A percentile compares a stretch with the other conserved stretches of the same genome.
phyloP scores from a whole-genome alignment of 176 grass and related monocot species.

The Ananas comosus region DNA sequence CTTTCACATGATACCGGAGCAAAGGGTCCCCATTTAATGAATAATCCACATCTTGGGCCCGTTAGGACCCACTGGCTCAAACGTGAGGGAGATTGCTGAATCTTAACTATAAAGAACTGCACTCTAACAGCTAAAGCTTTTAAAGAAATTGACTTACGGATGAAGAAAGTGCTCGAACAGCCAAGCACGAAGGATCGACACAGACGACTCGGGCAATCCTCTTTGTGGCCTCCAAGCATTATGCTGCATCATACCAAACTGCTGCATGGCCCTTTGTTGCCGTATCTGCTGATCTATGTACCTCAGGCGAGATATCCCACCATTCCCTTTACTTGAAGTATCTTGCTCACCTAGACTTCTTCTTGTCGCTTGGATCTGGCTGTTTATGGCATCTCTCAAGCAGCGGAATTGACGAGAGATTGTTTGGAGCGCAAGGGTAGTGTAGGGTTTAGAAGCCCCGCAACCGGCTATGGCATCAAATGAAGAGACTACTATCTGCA shows the following conservation, averaged over 20 bases:
- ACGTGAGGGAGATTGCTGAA: no score
- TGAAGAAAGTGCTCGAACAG: conserved; percentile 95
- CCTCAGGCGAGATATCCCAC: conserved; percentile 58
- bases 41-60: no score
- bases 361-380: conserved; percentile 51
- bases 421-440: conserved; percentile 74
- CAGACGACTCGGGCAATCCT: conserved; percentile 79
- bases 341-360: conserved; percentile 70
- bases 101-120: no score
- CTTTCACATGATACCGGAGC: no score
- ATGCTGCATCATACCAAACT: conserved; percentile 97
- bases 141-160: conserved; percentile 36
- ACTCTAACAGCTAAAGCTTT: no score
- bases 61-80: no score
- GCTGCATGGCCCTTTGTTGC: conserved; percentile 87
- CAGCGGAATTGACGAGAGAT: conserved; percentile 87
- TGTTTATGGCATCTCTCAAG: conserved; percentile 69
- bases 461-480: conserved; percentile 60
- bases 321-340: conserved; percentile 22
- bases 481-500: conserved; percentile 65
- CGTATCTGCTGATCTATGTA: conserved; percentile 89
- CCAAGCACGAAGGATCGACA: conserved; percentile 86
- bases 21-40: no score
- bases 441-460: conserved; percentile 67
- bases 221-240: conserved; percentile 79